Conservation (phyloP, 805 yeast species). For the Blastobotrys mokoenaii region DNA sequence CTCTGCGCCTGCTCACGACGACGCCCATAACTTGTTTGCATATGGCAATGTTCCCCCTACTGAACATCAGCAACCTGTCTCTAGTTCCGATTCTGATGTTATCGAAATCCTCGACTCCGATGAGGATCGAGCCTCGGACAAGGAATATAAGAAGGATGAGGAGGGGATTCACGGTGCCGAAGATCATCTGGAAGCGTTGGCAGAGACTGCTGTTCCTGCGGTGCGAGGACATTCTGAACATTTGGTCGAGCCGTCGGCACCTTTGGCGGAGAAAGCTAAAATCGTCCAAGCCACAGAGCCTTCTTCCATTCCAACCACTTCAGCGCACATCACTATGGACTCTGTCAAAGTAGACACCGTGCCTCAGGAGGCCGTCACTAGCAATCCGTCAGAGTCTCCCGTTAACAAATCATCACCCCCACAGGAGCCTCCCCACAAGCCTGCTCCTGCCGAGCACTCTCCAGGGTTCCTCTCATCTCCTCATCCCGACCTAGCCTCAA, state of each 20-base stretch:
- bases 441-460: not conserved
- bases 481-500: not conserved
- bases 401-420: too few relatives aligned
- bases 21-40: not conserved
- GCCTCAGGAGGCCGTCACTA: too few relatives aligned
- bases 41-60: not conserved
- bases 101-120: not conserved
- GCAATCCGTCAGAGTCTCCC: too few relatives aligned
- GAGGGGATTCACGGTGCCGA: not conserved
- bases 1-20: constrained; percentile 2
- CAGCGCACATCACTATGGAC: not conserved
- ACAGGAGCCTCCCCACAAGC: too few relatives aligned
- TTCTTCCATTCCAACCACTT: too few relatives aligned
- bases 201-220: not conserved
- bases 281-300: not conserved
- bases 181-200: too few relatives aligned
- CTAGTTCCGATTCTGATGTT: not conserved
- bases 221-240: not conserved
- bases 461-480: not conserved
- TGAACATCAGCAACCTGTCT: not conserved
- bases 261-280: not conserved
- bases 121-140: constrained; percentile 6
- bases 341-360: not conserved
- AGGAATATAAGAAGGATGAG: constrained; percentile 4
- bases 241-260: too few relatives aligned